These are phyloP conservation scores for Panaeolus cyanescens DNA, from an alignment of 768 basidiomycete species.

Conservation along the genomic window DNA sequence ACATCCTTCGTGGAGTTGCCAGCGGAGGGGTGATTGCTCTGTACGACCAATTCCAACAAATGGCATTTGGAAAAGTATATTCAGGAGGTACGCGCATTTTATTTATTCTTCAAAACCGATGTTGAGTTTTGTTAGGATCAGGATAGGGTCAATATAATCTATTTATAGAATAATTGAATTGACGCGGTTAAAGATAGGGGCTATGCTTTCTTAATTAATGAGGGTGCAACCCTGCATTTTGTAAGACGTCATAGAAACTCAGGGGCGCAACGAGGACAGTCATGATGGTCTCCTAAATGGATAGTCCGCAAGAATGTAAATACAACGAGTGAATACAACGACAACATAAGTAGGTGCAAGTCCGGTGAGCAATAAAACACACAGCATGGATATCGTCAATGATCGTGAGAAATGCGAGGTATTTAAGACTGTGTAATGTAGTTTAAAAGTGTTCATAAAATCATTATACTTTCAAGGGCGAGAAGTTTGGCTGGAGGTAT, in stretches of 20 bases:
- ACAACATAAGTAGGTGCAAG: not conserved
- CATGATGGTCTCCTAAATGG: no score
- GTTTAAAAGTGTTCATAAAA: not conserved
- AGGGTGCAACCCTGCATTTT: not conserved
- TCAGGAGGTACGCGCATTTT: conserved; percentile 65
- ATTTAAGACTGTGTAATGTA: not conserved
- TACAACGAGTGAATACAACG: not conserved
- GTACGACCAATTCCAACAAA: conserved; percentile 97
- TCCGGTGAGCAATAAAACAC: not conserved
- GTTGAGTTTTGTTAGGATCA: not conserved
- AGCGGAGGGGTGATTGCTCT: conserved; percentile 99
- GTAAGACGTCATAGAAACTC: not conserved
- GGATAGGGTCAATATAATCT: not conserved
- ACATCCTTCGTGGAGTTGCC: conserved; percentile 97
- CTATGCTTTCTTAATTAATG: not conserved
- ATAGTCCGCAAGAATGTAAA: not conserved
- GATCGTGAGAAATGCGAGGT: not conserved
- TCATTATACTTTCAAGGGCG: not conserved
- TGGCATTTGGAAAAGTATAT: conserved; percentile 99
- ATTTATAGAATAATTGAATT: not conserved
- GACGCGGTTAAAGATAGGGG: not conserved
- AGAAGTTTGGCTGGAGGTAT: conserved; percentile 30
- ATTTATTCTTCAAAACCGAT: not conserved
- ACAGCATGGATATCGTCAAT: not conserved
- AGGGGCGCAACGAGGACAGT: not conserved